Conservation (phyloP, 352 stramenopile species). For the Lagenidium sp. region DNA sequence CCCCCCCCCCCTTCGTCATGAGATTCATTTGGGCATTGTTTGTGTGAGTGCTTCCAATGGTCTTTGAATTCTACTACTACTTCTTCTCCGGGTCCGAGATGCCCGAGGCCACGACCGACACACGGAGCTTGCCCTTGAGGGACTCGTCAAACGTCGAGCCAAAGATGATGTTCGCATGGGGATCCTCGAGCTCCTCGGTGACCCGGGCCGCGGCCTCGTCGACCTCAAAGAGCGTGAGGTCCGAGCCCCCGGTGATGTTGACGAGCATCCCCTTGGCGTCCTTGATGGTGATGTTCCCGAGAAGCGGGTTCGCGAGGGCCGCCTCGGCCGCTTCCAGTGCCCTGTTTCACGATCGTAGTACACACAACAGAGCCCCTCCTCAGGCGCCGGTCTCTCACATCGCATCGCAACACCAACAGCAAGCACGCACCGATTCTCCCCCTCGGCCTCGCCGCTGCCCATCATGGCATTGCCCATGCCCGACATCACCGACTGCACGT, state of each 20-base stretch:
- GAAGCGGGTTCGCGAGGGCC: slow-evolving; percentile 79
- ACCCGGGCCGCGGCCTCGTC: slow-evolving; percentile 83
- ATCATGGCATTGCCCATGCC: slow-evolving; percentile 87
- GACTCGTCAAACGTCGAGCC: slow-evolving; percentile 80
- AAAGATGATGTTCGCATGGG: slow-evolving; percentile 86
- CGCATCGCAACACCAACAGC: no score
- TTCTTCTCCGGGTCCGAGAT: slow-evolving; percentile 78
- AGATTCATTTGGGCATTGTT: no score
- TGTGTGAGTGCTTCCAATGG: no score
- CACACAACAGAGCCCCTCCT: slow-evolving; percentile 16
- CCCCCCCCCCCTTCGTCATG: no score
- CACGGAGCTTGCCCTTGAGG: slow-evolving; percentile 69
- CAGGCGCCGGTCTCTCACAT: no score
- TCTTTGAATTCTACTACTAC: no score
- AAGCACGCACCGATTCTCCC: slow-evolving; percentile 67
- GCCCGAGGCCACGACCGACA: slow-evolving; percentile 82
- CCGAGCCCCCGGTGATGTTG: slow-evolving; percentile 91
- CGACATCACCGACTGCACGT: slow-evolving; percentile 85
- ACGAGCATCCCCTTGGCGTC: slow-evolving; percentile 92
- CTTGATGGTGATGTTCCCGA: slow-evolving; percentile 87
- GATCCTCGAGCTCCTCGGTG: slow-evolving; percentile 83
- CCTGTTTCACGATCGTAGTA: no score
- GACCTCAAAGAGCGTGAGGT: slow-evolving; percentile 91
- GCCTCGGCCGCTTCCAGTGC: slow-evolving; percentile 78
- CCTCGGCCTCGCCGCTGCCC: slow-evolving; percentile 87